phyloP scores from a whole-genome alignment of 164 flowering plant genomes.

The Chimonanthus salicifolius region DNA sequence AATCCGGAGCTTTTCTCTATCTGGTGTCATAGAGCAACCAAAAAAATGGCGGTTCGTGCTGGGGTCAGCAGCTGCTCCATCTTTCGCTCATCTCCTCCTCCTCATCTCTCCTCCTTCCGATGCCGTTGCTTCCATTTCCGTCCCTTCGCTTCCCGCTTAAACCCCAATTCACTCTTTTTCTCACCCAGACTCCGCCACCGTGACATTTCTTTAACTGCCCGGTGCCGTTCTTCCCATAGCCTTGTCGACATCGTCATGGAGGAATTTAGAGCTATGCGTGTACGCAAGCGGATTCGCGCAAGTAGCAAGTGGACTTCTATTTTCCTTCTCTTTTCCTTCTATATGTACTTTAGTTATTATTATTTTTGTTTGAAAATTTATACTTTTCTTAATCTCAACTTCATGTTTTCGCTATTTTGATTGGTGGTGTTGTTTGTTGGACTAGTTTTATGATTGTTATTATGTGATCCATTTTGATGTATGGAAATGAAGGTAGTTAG shows the following conservation, averaged over 20 bases:
- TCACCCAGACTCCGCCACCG: conserved; percentile 8
- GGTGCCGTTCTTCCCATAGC: conserved; percentile 30
- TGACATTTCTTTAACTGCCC: conserved; percentile 9
- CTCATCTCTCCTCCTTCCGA: conserved; percentile 18
- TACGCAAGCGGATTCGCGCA: conserved; percentile 24
- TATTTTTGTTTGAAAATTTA: not conserved
- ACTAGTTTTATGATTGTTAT: not conserved
- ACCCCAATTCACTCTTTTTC: conserved; percentile 15
- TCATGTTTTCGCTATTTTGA: not conserved
- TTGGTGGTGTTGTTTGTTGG: not conserved
- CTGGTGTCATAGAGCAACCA: conserved; percentile 3
- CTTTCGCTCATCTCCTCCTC: conserved; percentile 37
- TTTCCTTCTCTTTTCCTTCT: not conserved
- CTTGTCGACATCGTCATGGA: conserved; percentile 38
- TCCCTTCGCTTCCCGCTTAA: conserved; percentile 6
- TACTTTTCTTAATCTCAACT: not conserved
- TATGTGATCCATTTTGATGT: not conserved
- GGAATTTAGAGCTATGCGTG: conserved; percentile 18
- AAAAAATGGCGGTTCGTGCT: conserved; percentile 53
- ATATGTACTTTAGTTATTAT: not conserved
- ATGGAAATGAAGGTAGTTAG: not conserved
- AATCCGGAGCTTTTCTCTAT: not conserved
- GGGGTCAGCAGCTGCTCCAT: conserved; percentile 34
- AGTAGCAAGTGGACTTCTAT: conserved; percentile 29
- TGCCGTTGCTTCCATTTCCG: conserved; percentile 20